Evolutionary conservation across 208 protist species (phyloP), one percentile per base, ranked within the genome.

Genomic region (Leishmania aethiopica): DNA sequence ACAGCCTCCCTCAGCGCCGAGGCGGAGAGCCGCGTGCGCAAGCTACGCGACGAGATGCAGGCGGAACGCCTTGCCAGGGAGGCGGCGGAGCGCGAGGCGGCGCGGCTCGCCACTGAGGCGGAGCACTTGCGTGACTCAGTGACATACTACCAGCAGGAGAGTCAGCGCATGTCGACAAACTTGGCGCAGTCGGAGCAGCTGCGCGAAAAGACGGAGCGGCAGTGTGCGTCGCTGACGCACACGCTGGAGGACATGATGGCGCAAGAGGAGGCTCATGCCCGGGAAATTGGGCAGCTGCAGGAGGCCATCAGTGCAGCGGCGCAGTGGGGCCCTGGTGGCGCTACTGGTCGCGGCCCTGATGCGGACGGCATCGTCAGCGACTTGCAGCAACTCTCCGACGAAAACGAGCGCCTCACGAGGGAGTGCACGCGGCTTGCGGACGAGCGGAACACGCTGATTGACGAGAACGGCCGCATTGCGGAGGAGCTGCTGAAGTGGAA

Each of bases 401-500:
- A 93, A 53, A 93, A 93, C 59, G 90, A 91, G 19, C 81, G 90
- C 17, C 82, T 93, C 53, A 90, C 85, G 0, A 77, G 75, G 7
- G 90, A 93, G 84, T 93, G 90, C 76, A 79, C 71, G 32, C 90
- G 90, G 3, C 72, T 93, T 40, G 83, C 88, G n/a, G 77, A 80
- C 32, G 85, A 91, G 80, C 83, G 90, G 22, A 80, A 86, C 59
- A 53, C 51, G 2, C 82, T 93, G 17, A 83, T 89, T 19, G 90
- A 93, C 49, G 89, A 93, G 64, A 93, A 93, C 57, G 85, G 86
- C 10, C 79, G 83, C 11, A 89, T 92, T 37, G 88, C 88, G 53
- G 84, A 88, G 42, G 88, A 93, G 84, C 71, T 92, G 70, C 86
- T 92, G 6, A 84, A 81, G 73, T 92, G 86, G 90, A 88, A 91